These are phyloP conservation scores for Daedalea quercina DNA, from an alignment of 768 basidiomycete genomes.

Conservation along the genomic window DNA sequence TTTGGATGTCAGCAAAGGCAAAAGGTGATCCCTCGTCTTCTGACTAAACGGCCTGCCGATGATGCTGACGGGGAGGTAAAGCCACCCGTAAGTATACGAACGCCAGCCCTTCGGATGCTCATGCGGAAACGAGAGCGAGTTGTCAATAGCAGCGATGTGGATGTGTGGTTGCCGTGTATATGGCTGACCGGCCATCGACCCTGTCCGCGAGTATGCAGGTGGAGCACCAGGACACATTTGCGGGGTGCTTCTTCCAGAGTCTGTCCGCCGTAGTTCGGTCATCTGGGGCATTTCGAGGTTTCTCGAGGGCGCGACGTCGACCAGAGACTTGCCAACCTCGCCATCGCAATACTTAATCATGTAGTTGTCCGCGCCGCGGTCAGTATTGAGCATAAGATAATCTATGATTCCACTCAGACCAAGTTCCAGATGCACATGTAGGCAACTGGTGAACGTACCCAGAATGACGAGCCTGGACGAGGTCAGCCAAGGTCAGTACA, in stretches of 20 bases:
- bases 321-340: conserved; percentile 68
- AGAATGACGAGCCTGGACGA: conserved; percentile 68
- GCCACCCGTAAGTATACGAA: conserved; percentile 84
- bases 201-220: conserved; percentile 13
- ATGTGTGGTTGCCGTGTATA: conserved; percentile 71
- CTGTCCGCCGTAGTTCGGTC: conserved; percentile 54
- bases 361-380: conserved; percentile 83
- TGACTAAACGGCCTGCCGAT: conserved; percentile 85
- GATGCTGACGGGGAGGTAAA: conserved; percentile 78
- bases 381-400: conserved; percentile 90
- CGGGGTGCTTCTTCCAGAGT: conserved; percentile 11
- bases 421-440: background rate
- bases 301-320: conserved; percentile 74
- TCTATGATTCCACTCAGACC: conserved; percentile 39
- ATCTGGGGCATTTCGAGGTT: conserved; percentile 65
- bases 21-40: conserved; percentile 73
- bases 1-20: conserved; percentile 77
- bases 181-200: conserved; percentile 15
- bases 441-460: conserved; percentile 35
- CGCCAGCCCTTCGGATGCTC: conserved; percentile 78
- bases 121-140: conserved; percentile 88
- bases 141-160: conserved; percentile 91
- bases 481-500: conserved; percentile 4
- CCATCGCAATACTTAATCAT: conserved; percentile 91
- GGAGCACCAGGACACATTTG: conserved; percentile 5